Percentiles rank a stretch among this genome's conserved stretches.
phyloP scores from a whole-genome alignment of 2,329 filamentous ascomycete genomes.

The Emmonsiellopsis sp. region DNA sequence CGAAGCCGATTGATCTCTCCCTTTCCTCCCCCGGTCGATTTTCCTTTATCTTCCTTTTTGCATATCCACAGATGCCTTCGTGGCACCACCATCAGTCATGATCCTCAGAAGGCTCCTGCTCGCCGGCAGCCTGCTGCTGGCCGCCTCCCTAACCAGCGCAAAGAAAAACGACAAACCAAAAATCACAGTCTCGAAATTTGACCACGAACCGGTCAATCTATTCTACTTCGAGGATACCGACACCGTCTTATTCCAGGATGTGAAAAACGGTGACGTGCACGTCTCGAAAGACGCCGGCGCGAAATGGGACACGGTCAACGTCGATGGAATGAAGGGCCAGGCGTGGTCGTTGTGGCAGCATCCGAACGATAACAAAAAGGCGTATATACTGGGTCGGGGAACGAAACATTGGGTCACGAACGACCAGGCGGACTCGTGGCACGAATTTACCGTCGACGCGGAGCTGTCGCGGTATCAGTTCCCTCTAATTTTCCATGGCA shows the following conservation, averaged over 20 bases:
- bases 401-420: constrained; percentile 72
- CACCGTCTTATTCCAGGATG: constrained; percentile 65
- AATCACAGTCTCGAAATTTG: constrained; percentile 56
- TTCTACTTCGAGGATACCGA: constrained; percentile 91
- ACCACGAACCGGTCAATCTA: constrained; percentile 56
- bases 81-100: constrained; percentile 24
- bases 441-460: constrained; percentile 55
- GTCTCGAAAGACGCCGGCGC: constrained; percentile 73
- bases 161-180: constrained; percentile 54
- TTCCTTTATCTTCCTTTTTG: background rate
- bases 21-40: background rate
- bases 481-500: constrained; percentile 69
- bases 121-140: constrained; percentile 43
- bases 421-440: constrained; percentile 76
- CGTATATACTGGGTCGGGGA: constrained; percentile 65
- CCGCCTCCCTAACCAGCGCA: constrained; percentile 25
- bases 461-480: constrained; percentile 19
- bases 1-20: background rate
- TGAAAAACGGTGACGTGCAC: constrained; percentile 54
- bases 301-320: constrained; percentile 61
- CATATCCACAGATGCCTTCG: constrained; percentile 3
- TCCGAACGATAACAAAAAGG: constrained; percentile 65
- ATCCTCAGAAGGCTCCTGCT: constrained; percentile 37
- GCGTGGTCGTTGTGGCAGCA: constrained; percentile 62
- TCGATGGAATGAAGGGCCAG: constrained; percentile 39